A percentile compares a stretch with the other conserved stretches of the same genome.
phyloP scores from a whole-genome alignment of 2,329 filamentous ascomycete genomes.

The Aureobasidium sp. region DNA sequence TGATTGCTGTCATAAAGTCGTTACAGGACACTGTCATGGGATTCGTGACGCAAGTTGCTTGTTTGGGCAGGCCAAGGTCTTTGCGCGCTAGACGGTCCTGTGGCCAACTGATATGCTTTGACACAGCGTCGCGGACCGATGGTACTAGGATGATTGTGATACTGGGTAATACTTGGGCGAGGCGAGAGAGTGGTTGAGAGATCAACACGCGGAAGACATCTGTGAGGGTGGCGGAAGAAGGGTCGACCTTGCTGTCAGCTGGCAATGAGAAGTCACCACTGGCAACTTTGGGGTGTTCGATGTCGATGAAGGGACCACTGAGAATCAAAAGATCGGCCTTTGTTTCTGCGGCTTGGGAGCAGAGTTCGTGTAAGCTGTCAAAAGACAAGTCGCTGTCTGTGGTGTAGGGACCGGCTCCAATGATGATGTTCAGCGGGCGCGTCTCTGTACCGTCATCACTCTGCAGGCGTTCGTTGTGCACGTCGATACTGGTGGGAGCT shows the following conservation, averaged over 20 bases:
- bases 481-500: constrained; percentile 52
- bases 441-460: constrained; percentile 48
- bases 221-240: constrained; percentile 68
- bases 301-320: constrained; percentile 79
- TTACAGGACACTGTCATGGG: constrained; percentile 86
- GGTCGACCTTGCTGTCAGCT: constrained; percentile 31
- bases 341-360: constrained; percentile 63
- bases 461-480: constrained; percentile 59
- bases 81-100: constrained; percentile 61
- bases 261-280: constrained; percentile 38
- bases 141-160: constrained; percentile 78
- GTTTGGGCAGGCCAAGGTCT: constrained; percentile 70
- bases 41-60: constrained; percentile 72
- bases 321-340: constrained; percentile 73
- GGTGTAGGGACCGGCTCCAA: constrained; percentile 83
- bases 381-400: constrained; percentile 88
- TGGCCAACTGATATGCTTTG: constrained; percentile 80
- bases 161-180: constrained; percentile 61
- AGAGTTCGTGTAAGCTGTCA: constrained; percentile 74
- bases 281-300: constrained; percentile 81
- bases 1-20: constrained; percentile 73
- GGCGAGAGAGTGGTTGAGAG: constrained; percentile 60
- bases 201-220: constrained; percentile 79
- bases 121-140: constrained; percentile 71
- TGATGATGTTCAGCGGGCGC: constrained; percentile 64